Percentiles rank a stretch among this genome's conserved stretches.
These are phyloP conservation scores for Vigna unguiculata DNA, from an alignment of 306 rosid genomes.

Conservation along the genomic window DNA sequence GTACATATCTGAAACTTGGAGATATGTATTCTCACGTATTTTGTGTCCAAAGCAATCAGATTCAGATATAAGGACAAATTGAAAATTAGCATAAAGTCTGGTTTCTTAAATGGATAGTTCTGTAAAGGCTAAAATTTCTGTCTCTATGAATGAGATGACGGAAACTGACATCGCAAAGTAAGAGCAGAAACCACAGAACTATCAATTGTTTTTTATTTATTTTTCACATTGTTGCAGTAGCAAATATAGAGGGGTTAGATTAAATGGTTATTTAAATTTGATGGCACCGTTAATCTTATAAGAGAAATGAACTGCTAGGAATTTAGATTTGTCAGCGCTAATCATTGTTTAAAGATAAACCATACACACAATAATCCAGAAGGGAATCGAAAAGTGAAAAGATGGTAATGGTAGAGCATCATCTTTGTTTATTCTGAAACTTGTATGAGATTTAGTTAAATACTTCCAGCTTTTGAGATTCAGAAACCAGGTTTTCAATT, in stretches of 20 bases:
- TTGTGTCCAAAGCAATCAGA: background rate
- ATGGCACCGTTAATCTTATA: background rate
- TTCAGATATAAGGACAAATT: background rate
- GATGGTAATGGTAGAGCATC: conserved; percentile 5
- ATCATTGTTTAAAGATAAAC: conserved; percentile 7
- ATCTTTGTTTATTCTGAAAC: conserved; percentile 7
- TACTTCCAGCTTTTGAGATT: conserved; percentile 23
- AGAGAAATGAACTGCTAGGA: conserved; percentile 11
- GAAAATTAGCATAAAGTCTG: no score
- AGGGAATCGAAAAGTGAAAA: background rate
- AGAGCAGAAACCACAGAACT: conserved; percentile 4
- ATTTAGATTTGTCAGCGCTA: background rate
- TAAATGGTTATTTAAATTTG: conserved; percentile 8
- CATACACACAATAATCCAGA: background rate
- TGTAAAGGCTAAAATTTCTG: conserved; percentile 2
- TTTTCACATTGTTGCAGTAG: background rate
- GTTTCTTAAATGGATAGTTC: background rate
- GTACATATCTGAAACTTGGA: conserved; percentile 3
- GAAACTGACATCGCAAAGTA: background rate
- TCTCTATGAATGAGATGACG: background rate
- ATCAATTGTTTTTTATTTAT: conserved; percentile 3
- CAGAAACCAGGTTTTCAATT: background rate
- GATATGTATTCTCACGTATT: conserved; percentile 21
- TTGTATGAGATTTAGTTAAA: conserved; percentile 13
- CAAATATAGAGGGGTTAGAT: conserved; percentile 19